Evolutionary conservation across 2,329 filamentous ascomycete species (phyloP).

Genomic region (Botrytis tulipae): DNA sequence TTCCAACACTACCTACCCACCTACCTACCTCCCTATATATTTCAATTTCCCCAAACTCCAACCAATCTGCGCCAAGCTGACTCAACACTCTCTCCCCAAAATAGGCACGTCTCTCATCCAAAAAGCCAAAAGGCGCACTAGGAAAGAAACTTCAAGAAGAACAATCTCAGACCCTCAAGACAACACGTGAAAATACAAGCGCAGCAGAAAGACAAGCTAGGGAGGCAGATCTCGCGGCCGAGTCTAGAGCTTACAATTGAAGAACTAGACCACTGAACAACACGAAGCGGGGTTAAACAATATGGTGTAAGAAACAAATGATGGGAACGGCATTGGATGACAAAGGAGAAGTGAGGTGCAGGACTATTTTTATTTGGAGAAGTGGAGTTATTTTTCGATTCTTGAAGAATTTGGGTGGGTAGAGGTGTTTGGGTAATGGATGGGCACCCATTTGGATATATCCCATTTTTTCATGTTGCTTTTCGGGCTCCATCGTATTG

Average conservation of each 20-base stretch:
- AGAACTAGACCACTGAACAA: not conserved
- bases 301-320: not conserved
- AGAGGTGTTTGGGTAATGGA: not conserved
- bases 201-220: slow-evolving; percentile 57
- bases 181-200: slow-evolving; percentile 67
- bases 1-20: too few relatives aligned
- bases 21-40: too few relatives aligned
- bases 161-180: slow-evolving; percentile 68
- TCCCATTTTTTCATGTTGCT: not conserved
- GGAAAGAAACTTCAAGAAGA: slow-evolving; percentile 69
- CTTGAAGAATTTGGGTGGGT: not conserved
- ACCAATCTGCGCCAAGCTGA: not conserved
- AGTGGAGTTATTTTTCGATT: not conserved
- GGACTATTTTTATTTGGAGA: not conserved
- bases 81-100: not conserved
- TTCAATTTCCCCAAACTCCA: too few relatives aligned
- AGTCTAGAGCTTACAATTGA: slow-evolving; percentile 58
- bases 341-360: not conserved
- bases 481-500: not conserved
- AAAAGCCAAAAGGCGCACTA: slow-evolving; percentile 46
- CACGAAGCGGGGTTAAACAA: not conserved
- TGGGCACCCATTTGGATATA: not conserved
- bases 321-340: not conserved
- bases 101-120: not conserved
- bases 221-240: slow-evolving; percentile 63